These are phyloP conservation scores for Leishmania arabica DNA, from an alignment of 208 protist genomes.

Conservation along the genomic window DNA sequence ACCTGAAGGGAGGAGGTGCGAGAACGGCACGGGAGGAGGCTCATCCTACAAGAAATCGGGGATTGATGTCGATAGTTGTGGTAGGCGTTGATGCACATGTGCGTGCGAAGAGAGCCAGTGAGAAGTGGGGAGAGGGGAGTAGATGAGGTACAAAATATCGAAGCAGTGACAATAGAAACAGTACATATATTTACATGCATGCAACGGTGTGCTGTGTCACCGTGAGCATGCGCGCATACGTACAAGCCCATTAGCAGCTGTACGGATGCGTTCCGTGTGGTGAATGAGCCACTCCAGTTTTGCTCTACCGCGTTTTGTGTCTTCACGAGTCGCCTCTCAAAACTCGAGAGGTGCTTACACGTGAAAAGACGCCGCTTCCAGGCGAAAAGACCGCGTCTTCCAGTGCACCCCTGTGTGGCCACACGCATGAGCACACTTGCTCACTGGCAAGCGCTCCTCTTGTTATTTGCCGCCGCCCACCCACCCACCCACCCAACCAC, in stretches of 20 bases:
- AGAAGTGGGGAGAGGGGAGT: not conserved
- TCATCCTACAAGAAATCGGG: not conserved
- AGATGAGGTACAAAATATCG: not conserved
- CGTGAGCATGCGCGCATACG: not conserved
- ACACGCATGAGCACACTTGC: not conserved
- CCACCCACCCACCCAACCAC: too few species aligned
- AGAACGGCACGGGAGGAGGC: not conserved
- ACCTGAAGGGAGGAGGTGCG: not conserved
- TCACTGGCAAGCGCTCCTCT: not conserved
- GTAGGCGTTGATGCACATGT: not conserved
- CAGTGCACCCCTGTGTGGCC: not conserved
- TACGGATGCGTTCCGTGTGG: not conserved
- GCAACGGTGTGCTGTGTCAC: not conserved
- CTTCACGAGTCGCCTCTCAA: not conserved
- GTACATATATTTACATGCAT: too few species aligned
- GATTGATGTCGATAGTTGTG: not conserved
- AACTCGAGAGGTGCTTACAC: not conserved
- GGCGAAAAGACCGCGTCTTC: not conserved
- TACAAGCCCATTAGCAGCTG: not conserved
- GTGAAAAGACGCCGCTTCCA: not conserved
- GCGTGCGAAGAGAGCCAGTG: not conserved
- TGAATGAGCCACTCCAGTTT: not conserved
- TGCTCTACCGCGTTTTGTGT: too few species aligned
- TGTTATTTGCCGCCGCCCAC: not conserved
- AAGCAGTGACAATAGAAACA: not conserved